These are phyloP conservation scores for Rachicladosporium sp. DNA, from an alignment of 2,329 filamentous ascomycete species.

Conservation along the genomic window DNA sequence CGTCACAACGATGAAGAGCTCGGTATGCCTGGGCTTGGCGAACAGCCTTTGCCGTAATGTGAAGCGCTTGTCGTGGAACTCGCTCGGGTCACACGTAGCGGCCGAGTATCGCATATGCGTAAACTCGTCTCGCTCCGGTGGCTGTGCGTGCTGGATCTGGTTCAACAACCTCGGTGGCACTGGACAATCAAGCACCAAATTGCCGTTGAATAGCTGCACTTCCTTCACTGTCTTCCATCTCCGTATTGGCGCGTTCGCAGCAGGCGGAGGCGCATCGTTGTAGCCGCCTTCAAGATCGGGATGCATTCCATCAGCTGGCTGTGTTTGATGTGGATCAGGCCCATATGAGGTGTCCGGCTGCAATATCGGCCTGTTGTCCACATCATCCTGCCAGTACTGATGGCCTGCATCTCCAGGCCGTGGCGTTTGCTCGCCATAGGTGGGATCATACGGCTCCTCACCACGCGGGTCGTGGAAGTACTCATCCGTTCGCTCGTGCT, in stretches of 20 bases:
- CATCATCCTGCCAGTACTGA: conserved; percentile 51
- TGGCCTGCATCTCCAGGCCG: conserved; percentile 20
- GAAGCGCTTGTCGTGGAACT: conserved; percentile 82
- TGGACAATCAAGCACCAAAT: conserved; percentile 91
- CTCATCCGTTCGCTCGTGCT: conserved; percentile 73
- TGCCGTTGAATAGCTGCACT: conserved; percentile 86
- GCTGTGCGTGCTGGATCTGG: conserved; percentile 70
- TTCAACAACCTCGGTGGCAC: conserved; percentile 79
- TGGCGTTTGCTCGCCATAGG: conserved; percentile 12
- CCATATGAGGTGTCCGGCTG: conserved; percentile 49
- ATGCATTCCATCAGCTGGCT: conserved; percentile 29
- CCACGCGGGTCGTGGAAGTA: conserved; percentile 80
- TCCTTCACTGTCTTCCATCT: conserved; percentile 98
- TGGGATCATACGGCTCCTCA: conserved; percentile 47
- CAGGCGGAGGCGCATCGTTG: conserved; percentile 35
- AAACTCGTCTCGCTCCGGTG: conserved; percentile 74
- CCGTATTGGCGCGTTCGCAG: conserved; percentile 53
- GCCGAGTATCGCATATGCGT: conserved; percentile 90
- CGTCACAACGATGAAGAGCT: conserved; percentile 90
- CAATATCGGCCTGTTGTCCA: conserved; percentile 67
- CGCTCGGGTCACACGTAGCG: conserved; percentile 80
- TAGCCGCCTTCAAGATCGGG: conserved; percentile 25
- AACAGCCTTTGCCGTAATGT: conserved; percentile 86
- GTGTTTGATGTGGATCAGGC: conserved; percentile 40
- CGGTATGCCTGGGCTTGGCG: conserved; percentile 81